phyloP scores from a whole-genome alignment of 129 eudicot species.

The Flaveria linearis region DNA sequence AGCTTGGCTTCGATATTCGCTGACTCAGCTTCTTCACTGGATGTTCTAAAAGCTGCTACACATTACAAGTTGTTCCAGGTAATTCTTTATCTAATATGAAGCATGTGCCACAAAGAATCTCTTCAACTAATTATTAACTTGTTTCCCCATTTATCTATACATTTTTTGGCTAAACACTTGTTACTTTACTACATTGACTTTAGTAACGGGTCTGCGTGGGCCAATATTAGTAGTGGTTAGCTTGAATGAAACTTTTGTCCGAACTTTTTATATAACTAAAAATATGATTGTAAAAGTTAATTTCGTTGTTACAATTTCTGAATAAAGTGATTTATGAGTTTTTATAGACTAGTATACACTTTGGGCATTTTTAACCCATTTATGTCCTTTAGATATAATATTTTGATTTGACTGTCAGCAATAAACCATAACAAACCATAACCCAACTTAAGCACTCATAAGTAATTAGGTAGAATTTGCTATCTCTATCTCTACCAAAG shows the following conservation, averaged over 20 bases:
- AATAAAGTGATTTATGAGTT: background rate
- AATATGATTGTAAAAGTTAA: background rate
- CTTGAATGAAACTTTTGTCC: background rate
- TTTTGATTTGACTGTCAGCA: too few relatives aligned
- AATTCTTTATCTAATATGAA: slow-evolving; percentile 1
- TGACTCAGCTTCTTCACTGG: slow-evolving; percentile 69
- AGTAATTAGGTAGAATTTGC: too few relatives aligned
- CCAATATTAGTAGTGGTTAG: background rate
- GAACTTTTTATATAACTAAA: background rate
- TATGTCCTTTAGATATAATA: too few relatives aligned
- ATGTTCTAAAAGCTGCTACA: slow-evolving; percentile 78
- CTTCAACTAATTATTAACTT: background rate
- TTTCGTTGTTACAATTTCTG: background rate
- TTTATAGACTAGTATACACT: background rate
- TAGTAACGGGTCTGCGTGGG: background rate
- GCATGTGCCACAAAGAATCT: background rate
- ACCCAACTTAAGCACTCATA: too few relatives aligned
- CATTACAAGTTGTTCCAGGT: slow-evolving; percentile 62
- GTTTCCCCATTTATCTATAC: background rate
- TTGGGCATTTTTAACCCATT: background rate
- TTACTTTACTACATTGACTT: background rate
- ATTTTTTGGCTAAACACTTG: background rate
- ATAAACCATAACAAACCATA: too few relatives aligned
- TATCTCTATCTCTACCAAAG: too few relatives aligned
- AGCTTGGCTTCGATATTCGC: slow-evolving; percentile 53